Conservation (phyloP, 2,329 filamentous ascomycete genomes). For the Ophiobolus disseminans region DNA sequence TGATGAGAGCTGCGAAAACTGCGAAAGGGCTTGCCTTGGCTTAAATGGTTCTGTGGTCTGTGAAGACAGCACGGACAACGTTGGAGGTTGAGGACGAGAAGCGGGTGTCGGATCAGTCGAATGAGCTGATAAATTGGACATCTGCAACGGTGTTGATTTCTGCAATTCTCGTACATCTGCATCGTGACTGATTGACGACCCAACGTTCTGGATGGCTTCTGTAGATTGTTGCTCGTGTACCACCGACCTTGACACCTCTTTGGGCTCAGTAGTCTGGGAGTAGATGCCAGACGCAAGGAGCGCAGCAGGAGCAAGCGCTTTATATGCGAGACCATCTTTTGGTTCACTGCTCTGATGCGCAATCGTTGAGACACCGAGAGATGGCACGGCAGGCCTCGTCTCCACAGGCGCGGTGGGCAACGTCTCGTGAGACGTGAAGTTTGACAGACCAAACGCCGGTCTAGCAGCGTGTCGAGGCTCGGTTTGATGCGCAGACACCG, state of each 20-base stretch:
- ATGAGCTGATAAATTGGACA: slow-evolving; percentile 39
- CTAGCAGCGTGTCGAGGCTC: slow-evolving; percentile 24
- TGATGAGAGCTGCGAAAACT: slow-evolving; percentile 23
- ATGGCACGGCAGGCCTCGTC: slow-evolving; percentile 35
- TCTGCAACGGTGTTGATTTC: slow-evolving; percentile 20
- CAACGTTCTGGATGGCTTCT: background rate
- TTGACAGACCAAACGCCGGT: slow-evolving; percentile 27
- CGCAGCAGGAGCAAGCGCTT: slow-evolving; percentile 20
- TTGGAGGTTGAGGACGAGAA: slow-evolving; percentile 21
- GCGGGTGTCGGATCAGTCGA: slow-evolving; percentile 33
- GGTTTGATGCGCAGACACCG: slow-evolving; percentile 34
- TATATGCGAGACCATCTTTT: slow-evolving; percentile 24
- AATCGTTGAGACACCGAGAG: slow-evolving; percentile 37
- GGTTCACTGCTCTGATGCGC: slow-evolving; percentile 39
- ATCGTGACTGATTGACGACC: background rate
- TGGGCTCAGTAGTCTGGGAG: slow-evolving; percentile 32
- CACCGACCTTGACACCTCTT: slow-evolving; percentile 9
- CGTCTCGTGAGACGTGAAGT: slow-evolving; percentile 26
- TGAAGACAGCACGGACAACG: slow-evolving; percentile 30
- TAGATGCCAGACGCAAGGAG: slow-evolving; percentile 39
- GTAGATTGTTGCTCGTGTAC: background rate
- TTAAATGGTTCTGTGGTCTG: slow-evolving; percentile 36
- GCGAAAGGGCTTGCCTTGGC: slow-evolving; percentile 12
- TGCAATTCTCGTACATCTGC: background rate
- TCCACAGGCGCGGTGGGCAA: slow-evolving; percentile 38